A percentile compares a stretch with the other conserved stretches of the same genome.
phyloP scores from a whole-genome alignment of 225 moss, liverwort and hornwort species.

The Thuidium tamariscinum region DNA sequence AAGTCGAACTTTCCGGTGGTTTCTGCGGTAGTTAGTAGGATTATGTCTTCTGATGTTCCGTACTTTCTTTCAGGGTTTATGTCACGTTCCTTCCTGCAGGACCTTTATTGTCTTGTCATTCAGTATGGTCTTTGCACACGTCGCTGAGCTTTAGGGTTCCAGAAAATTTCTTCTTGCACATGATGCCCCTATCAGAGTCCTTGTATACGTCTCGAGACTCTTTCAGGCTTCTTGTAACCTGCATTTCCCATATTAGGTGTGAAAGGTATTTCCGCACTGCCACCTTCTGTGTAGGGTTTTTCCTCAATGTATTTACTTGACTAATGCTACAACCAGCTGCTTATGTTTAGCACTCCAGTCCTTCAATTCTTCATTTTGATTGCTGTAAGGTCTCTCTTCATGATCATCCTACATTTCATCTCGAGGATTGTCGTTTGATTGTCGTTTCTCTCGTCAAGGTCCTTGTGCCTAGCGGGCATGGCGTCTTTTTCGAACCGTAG shows the following conservation, averaged over 20 bases:
- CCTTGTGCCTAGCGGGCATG: neutral
- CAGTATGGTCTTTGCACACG: neutral
- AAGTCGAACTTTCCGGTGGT: neutral
- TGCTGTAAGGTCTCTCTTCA: too few relatives aligned
- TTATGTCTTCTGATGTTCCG: neutral
- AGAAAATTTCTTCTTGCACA: neutral
- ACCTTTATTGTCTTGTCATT: neutral
- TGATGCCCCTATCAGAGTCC: neutral
- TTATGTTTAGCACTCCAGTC: neutral
- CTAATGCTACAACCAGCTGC: neutral
- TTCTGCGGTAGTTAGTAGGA: neutral
- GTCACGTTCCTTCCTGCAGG: neutral
- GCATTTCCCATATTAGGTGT: neutral
- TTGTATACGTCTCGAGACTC: neutral
- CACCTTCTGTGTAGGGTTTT: neutral
- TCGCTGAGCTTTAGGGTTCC: neutral
- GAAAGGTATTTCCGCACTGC: neutral
- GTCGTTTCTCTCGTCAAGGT: neutral
- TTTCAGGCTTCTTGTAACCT: neutral
- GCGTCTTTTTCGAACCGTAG: neutral
- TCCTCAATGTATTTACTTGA: too few relatives aligned
- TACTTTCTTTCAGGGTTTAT: neutral
- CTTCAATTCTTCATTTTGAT: neutral
- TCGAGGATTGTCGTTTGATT: neutral
- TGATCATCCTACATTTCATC: neutral